Conservation (phyloP, 1,284 basidiomycete genomes). For the Heterobasidion occidentale region DNA sequence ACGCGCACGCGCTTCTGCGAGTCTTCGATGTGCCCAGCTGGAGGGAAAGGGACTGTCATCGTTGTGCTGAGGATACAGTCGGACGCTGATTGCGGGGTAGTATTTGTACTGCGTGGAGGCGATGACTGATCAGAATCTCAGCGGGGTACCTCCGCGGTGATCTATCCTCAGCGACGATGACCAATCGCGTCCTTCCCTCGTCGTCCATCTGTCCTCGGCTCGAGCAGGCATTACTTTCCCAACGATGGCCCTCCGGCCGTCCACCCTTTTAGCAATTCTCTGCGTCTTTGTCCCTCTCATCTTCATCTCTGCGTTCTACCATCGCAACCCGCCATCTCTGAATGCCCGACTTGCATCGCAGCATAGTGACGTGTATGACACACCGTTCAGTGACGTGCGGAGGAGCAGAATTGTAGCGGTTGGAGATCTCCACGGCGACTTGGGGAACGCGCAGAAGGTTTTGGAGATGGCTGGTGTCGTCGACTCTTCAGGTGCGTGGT, state of each 20-base stretch:
- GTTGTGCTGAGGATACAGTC: neutral
- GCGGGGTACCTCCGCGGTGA: too few species aligned
- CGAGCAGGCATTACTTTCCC: too few species aligned
- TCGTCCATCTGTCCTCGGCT: too few species aligned
- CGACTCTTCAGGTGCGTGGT: constrained; percentile 66
- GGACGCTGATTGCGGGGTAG: too few species aligned
- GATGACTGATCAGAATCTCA: too few species aligned
- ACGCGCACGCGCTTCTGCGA: constrained; percentile 44
- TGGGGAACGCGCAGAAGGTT: constrained; percentile 64
- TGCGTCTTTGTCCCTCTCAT: neutral
- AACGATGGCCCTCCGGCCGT: neutral
- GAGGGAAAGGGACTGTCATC: constrained; percentile 23
- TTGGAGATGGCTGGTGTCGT: constrained; percentile 72
- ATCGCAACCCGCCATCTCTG: neutral
- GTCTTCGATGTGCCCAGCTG: constrained; percentile 31
- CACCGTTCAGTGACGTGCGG: too few species aligned
- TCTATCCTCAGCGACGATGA: too few species aligned
- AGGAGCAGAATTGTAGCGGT: constrained; percentile 60
- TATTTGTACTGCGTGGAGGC: too few species aligned
- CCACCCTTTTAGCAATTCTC: neutral
- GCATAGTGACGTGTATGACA: neutral
- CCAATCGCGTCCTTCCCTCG: too few species aligned
- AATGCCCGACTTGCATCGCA: neutral
- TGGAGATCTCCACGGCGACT: constrained; percentile 78
- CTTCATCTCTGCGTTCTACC: neutral